Base-by-base conservation (phyloP, 2,329 filamentous ascomycete species). In the Zelopaecilomyces penicillatus region DNA sequence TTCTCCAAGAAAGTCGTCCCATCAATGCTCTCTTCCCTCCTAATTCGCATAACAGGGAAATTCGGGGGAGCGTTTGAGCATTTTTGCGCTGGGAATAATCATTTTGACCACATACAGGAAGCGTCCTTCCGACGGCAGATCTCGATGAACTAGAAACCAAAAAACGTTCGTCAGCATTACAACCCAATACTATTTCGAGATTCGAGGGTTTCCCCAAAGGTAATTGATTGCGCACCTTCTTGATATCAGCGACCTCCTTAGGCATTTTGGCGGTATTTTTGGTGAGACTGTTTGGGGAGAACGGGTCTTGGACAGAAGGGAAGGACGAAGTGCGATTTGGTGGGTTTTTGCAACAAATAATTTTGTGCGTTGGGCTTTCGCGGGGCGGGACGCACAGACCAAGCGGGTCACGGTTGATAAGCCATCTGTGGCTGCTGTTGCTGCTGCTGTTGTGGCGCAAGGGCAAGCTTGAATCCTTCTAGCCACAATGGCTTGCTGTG, bases 71-170 rank as follows among this genome's bases (percentile, higher is more conserved):
- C 2, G 32, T 34, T 2, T 34, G 32, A 3, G 41, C 39, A 50
- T 34, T 36, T 55, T 53, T 37, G 45, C 46, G 34, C 34, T 11
- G 28, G 35, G 39, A 10, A 28, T 5, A 37, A 19, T 19, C 44
- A 38, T 50, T 43, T 46, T 50, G 42, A 49, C 56, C 57, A 90
- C 89, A 66, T 87, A 98, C 93, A 95, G 70, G 87, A 94, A 71
- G 93, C 93, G 83, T 98, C 94, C 81, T 95, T 95, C 73, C 93
- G 87, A 75, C 91, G 86, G 84, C 87, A 95, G 82, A 98, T 95
- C 85, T 97, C 93, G 74, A 98, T 95, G 87, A 98, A 98, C 82
- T 95, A 71, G 70, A 48, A 46, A 47, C 12, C 70, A 70, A 49
- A 46, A 48, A 28, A 19, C 19, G 19, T 19, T 19, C 33, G 58